Base-by-base conservation (phyloP, 108 stramenopile genomes). In the Conticribra weissflogii region DNA sequence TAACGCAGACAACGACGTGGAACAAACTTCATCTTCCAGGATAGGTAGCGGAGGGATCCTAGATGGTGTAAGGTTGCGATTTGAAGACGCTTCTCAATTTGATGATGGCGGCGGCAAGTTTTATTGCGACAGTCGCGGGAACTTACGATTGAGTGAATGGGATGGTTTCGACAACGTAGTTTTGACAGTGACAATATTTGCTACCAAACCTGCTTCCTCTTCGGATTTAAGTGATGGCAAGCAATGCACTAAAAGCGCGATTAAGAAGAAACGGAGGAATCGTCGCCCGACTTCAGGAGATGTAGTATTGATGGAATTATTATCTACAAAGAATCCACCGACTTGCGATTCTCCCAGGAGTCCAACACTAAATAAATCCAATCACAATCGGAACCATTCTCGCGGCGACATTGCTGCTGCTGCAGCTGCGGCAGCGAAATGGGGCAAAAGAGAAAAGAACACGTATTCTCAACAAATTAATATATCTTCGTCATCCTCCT, bases 161-260 rank as follows among this genome's bases (percentile, higher is more conserved):
- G 69, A 71, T 18, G 78, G 78, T 30, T 72, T 72, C 51, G 78
- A 79, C 19, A 64, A 71, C 56, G 78, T 72, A 15, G 66, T 79
- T 3, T 27, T 79, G 54, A 60, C 71, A n/a, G 78, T 72, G 23
- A 79, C 78, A 19, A 30, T 71, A 24, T 79, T 71, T 53, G 52
- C 71, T n/a, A 67, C 61, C n/a, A n/a, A n/a, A n/a, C n/a, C n/a
- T n/a, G n/a, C n/a, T 2, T 25, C 24, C 3, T 29, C 49, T 32
- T 28, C 16, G 2, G 12, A 59, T 23, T 27, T 31, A 8, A 60
- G 27, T 30, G n/a, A 29, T 27, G 24, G 12, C 1, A 29, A n/a
- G n/a, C n/a, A n/a, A n/a, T n/a, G 47, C 4, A 22, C 2, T 21
- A 55, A 19, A 29, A 23, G 30, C 21, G 23, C 65, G 23, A 46